A percentile compares a stretch with the other conserved stretches of the same genome.
Conservation (phyloP, 2,329 filamentous ascomycete genomes). For the Colletotrichum sp. region DNA sequence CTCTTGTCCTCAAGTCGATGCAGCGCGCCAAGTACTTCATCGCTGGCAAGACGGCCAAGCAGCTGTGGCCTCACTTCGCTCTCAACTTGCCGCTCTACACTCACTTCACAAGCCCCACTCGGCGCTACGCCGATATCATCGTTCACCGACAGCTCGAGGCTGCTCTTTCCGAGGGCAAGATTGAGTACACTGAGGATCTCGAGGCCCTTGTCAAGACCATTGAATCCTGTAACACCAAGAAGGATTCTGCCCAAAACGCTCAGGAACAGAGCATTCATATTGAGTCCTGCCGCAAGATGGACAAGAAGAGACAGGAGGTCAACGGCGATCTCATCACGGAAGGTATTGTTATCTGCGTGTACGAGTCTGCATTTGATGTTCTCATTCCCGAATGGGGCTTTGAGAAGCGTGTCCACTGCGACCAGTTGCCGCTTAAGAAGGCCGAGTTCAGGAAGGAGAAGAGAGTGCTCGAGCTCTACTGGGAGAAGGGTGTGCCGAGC, state of each 20-base stretch:
- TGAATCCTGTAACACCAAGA: constrained; percentile 98
- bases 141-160: constrained; percentile 95
- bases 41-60: constrained; percentile 76
- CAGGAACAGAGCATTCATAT: constrained; percentile 99
- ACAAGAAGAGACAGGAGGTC: constrained; percentile 84
- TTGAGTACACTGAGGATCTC: constrained; percentile 88
- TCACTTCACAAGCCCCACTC: constrained; percentile 94
- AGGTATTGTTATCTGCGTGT: constrained; percentile 95
- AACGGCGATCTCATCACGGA: constrained; percentile 94
- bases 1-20: constrained; percentile 92
- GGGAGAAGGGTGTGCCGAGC: constrained; percentile 98
- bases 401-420: constrained; percentile 98
- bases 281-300: constrained; percentile 94
- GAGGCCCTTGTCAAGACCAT: constrained; percentile 90
- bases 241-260: constrained; percentile 95
- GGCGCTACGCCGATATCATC: constrained; percentile 92
- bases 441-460: constrained; percentile 99
- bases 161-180: constrained; percentile 78
- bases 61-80: constrained; percentile 86
- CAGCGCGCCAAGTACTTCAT: constrained; percentile 95
- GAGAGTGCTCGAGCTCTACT: constrained; percentile 93
- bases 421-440: constrained; percentile 97
- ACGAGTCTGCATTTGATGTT: constrained; percentile 98
- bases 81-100: constrained; percentile 94
- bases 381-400: constrained; percentile 98